Percentiles rank a stretch among this genome's conserved stretches.
These are phyloP conservation scores for Colletotrichum australisinense DNA, from an alignment of 2,329 filamentous ascomycete genomes.

Conservation along the genomic window DNA sequence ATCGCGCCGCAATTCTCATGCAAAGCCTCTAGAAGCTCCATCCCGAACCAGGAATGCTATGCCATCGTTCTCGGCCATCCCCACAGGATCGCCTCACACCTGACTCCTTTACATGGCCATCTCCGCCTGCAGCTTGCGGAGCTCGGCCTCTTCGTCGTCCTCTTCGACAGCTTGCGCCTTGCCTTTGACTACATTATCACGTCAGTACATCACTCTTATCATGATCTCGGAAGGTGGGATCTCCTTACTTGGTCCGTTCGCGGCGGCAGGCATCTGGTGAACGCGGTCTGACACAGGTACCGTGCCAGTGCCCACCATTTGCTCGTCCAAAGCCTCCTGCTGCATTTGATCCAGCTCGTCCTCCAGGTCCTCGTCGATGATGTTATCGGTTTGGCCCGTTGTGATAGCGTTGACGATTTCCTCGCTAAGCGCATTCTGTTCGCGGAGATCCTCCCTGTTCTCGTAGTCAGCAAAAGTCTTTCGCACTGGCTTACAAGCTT, in stretches of 20 bases:
- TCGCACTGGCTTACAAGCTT: not conserved
- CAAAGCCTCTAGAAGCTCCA: slow-evolving; percentile 16
- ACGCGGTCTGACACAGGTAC: slow-evolving; percentile 85
- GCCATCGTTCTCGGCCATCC: slow-evolving; percentile 22
- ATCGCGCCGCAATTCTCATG: slow-evolving; percentile 8
- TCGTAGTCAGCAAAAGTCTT: slow-evolving; percentile 12
- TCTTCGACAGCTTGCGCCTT: slow-evolving; percentile 69
- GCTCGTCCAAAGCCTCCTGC: slow-evolving; percentile 92
- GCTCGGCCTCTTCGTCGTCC: slow-evolving; percentile 95
- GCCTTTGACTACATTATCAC: slow-evolving; percentile 56
- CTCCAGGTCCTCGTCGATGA: slow-evolving; percentile 90
- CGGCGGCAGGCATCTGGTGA: slow-evolving; percentile 79
- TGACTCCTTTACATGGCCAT: slow-evolving; percentile 83
- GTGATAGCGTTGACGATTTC: slow-evolving; percentile 92
- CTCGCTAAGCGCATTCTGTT: slow-evolving; percentile 92
- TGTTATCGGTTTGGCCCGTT: slow-evolving; percentile 71
- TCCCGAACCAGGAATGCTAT: slow-evolving; percentile 36
- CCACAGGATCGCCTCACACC: slow-evolving; percentile 5
- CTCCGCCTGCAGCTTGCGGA: slow-evolving; percentile 92
- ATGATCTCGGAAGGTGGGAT: not conserved
- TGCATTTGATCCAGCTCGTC: slow-evolving; percentile 87
- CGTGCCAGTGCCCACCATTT: slow-evolving; percentile 90
- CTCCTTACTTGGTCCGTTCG: slow-evolving; percentile 79
- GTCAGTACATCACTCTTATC: slow-evolving; percentile 10
- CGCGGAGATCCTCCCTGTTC: slow-evolving; percentile 85